Percentiles rank a stretch among this genome's conserved stretches.
phyloP scores from a whole-genome alignment of 1,284 basidiomycete genomes.

The Trametes sp. region DNA sequence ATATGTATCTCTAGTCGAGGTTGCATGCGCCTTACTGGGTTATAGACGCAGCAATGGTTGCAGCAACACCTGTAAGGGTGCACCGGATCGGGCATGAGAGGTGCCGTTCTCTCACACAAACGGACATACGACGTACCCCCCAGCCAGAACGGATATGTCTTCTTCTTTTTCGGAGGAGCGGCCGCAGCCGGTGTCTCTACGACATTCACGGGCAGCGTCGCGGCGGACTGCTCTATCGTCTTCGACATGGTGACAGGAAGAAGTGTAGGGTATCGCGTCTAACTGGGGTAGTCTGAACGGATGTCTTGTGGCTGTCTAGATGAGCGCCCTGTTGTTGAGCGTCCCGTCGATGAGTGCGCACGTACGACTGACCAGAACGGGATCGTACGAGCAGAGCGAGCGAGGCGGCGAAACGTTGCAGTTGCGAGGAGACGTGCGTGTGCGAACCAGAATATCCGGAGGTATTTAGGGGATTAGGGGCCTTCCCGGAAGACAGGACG shows the following conservation, averaged over 20 bases:
- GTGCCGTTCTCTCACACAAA: constrained; percentile 6
- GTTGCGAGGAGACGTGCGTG: constrained; percentile 12
- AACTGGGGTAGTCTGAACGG: background rate
- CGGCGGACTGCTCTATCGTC: constrained; percentile 23
- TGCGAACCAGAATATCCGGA: constrained; percentile 20
- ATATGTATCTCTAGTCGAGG: background rate
- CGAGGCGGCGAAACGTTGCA: background rate
- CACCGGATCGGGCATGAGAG: constrained; percentile 14
- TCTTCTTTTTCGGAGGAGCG: constrained; percentile 50
- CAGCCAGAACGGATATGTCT: constrained; percentile 85
- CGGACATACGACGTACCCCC: constrained; percentile 60
- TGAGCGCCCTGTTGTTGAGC: constrained; percentile 6
- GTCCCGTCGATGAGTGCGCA: constrained; percentile 1
- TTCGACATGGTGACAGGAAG: constrained; percentile 23
- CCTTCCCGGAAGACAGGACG: constrained; percentile 5
- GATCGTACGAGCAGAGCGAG: constrained; percentile 21
- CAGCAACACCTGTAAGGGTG: constrained; percentile 66
- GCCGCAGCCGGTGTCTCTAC: constrained; percentile 15
- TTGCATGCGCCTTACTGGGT: constrained; percentile 67
- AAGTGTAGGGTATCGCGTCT: constrained; percentile 18
- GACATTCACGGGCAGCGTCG: constrained; percentile 21
- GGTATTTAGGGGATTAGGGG: constrained; percentile 30
- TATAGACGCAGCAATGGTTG: constrained; percentile 81
- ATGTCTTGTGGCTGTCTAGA: constrained; percentile 23
- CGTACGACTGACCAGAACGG: background rate